A percentile compares a stretch with the other conserved stretches of the same genome.
These are phyloP conservation scores for Penicillium bialowiezense DNA, from an alignment of 495 filamentous ascomycete genomes.

Conservation along the genomic window DNA sequence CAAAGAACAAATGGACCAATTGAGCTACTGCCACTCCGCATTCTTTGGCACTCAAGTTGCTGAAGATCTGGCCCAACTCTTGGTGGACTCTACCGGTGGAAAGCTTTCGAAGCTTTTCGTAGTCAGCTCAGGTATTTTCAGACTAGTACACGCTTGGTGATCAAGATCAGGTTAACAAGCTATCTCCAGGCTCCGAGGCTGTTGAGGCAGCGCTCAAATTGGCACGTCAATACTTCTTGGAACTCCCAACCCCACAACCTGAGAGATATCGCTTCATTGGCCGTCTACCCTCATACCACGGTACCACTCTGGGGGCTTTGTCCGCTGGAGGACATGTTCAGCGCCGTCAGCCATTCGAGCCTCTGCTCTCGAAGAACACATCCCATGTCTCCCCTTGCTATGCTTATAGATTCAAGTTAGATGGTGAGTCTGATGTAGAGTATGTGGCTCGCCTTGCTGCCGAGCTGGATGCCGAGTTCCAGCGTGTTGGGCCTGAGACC, in stretches of 20 bases:
- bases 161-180: not conserved
- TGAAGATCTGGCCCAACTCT: conserved; percentile 42
- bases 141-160: not conserved
- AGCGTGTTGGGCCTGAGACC: conserved; percentile 63
- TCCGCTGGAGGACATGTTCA: conserved; percentile 60
- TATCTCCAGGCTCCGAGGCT: conserved; percentile 60
- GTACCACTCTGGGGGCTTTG: conserved; percentile 67
- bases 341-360: conserved; percentile 63
- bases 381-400: conserved; percentile 70
- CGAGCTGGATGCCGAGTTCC: conserved; percentile 75
- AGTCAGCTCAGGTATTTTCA: conserved; percentile 55
- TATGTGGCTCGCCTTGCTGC: conserved; percentile 58
- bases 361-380: conserved; percentile 58
- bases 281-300: conserved; percentile 70
- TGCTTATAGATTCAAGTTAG: conserved; percentile 54
- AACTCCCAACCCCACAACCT: conserved; percentile 45
- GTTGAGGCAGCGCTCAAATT: conserved; percentile 68
- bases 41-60: conserved; percentile 48
- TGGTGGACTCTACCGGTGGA: conserved; percentile 46
- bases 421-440: conserved; percentile 42
- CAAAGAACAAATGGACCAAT: conserved; percentile 43
- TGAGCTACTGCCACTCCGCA: conserved; percentile 54
- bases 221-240: conserved; percentile 59
- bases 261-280: conserved; percentile 61
- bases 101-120: conserved; percentile 46